Percentiles rank a stretch among this genome's conserved stretches.
Conservation (phyloP, 2,329 filamentous ascomycete genomes). For the Aplosporella prunicola region DNA sequence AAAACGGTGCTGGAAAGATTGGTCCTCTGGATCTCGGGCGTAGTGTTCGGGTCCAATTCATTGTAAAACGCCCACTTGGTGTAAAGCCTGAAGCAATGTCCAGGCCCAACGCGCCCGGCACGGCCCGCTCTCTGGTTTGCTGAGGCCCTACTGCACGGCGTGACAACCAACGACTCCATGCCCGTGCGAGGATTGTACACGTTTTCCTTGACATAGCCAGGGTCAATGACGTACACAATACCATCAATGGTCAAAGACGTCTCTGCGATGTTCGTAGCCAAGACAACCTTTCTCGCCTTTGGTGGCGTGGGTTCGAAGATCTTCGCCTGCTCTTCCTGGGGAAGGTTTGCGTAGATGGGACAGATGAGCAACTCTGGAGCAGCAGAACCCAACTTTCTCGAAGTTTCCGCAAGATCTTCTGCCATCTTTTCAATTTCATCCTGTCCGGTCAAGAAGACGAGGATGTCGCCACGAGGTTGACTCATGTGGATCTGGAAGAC, state of each 20-base stretch:
- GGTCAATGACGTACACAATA: slow-evolving; percentile 92
- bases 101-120: slow-evolving; percentile 82
- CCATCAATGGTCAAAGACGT: slow-evolving; percentile 93
- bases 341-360: slow-evolving; percentile 90
- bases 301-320: slow-evolving; percentile 91
- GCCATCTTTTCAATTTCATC: slow-evolving; percentile 91
- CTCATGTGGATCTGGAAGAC: slow-evolving; percentile 92
- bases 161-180: slow-evolving; percentile 85
- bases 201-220: slow-evolving; percentile 92
- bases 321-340: slow-evolving; percentile 80
- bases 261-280: slow-evolving; percentile 96
- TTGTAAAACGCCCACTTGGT: slow-evolving; percentile 92
- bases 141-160: slow-evolving; percentile 82
- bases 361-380: slow-evolving; percentile 81
- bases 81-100: slow-evolving; percentile 88
- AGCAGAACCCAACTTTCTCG: slow-evolving; percentile 73
- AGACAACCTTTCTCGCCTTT: slow-evolving; percentile 76
- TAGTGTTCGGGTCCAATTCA: slow-evolving; percentile 85
- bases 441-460: slow-evolving; percentile 91
- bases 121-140: slow-evolving; percentile 89
- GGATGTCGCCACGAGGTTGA: slow-evolving; percentile 72
- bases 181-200: slow-evolving; percentile 84
- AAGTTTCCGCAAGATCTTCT: slow-evolving; percentile 74
- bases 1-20: slow-evolving; percentile 80
- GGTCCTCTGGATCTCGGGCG: slow-evolving; percentile 84